A percentile compares a stretch with the other conserved stretches of the same genome.
phyloP scores from a whole-genome alignment of 345 rosid species.

The Pistacia vera region DNA sequence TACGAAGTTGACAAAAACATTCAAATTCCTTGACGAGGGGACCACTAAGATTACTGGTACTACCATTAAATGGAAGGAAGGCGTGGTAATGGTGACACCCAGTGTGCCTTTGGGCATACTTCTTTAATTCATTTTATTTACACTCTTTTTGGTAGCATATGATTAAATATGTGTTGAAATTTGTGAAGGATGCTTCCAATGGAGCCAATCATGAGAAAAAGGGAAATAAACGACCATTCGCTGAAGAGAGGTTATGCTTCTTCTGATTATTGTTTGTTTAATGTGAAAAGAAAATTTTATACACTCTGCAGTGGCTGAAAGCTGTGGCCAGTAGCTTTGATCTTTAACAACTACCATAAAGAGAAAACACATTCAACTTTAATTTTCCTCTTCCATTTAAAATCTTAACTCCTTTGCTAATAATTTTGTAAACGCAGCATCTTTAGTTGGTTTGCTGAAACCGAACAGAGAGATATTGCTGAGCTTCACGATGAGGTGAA shows the following conservation, averaged over 20 bases:
- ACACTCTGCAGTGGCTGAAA: background rate
- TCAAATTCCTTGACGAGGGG: conserved; percentile 36
- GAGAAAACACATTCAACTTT: background rate
- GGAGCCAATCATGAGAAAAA: conserved; percentile 42
- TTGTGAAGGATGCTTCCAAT: conserved; percentile 33
- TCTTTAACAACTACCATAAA: background rate
- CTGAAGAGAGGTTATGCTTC: conserved; percentile 30
- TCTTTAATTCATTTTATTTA: background rate
- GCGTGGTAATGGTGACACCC: conserved; percentile 32
- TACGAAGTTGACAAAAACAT: conserved; percentile 37
- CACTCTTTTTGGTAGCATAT: background rate
- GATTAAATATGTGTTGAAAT: background rate
- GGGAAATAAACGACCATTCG: conserved; percentile 38
- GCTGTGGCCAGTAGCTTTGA: background rate
- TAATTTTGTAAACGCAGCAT: conserved; percentile 25
- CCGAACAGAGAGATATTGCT: conserved; percentile 27
- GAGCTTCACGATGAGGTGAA: conserved; percentile 42
- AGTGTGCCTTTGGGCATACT: conserved; percentile 3
- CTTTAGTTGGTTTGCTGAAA: conserved; percentile 38
- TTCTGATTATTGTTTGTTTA: background rate
- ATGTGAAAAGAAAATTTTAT: background rate
- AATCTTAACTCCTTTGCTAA: background rate
- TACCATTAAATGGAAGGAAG: conserved; percentile 44
- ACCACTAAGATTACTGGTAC: conserved; percentile 34
- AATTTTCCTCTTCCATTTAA: background rate